phyloP scores from a whole-genome alignment of 306 rosid genomes.

The Quercus alba region DNA sequence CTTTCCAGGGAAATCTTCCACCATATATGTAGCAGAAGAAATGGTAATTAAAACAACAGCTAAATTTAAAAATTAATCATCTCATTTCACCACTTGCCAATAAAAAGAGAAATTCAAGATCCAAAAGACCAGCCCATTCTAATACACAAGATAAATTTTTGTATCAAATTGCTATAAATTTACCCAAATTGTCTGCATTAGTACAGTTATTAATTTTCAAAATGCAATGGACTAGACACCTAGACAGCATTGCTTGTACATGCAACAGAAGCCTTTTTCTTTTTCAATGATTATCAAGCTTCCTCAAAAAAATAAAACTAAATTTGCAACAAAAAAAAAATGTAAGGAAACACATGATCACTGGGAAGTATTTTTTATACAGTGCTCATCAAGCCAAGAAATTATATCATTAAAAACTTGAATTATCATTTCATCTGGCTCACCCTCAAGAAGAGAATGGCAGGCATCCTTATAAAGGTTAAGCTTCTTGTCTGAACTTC shows the following conservation, averaged over 20 bases:
- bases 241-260: not conserved
- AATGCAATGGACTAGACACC: not conserved
- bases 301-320: not conserved
- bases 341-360: not conserved
- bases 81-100: too few relatives aligned
- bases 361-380: slow-evolving; percentile 12
- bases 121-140: too few relatives aligned
- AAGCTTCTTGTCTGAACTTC: slow-evolving; percentile 70
- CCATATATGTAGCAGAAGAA: too few relatives aligned
- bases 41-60: too few relatives aligned
- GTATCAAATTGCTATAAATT: not conserved
- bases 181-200: not conserved
- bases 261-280: slow-evolving; percentile 1
- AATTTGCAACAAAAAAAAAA: slow-evolving; percentile 3
- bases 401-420: slow-evolving; percentile 58
- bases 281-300: slow-evolving; percentile 7
- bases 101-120: too few relatives aligned
- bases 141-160: not conserved
- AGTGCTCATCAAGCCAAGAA: slow-evolving; percentile 73
- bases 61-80: too few relatives aligned
- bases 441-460: slow-evolving; percentile 94
- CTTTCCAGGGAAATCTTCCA: too few relatives aligned
- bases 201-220: not conserved
- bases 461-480: slow-evolving; percentile 68
- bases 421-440: slow-evolving; percentile 69